These are phyloP conservation scores for Arabidopsis suecica DNA, from an alignment of 345 rosid species.

Conservation along the genomic window DNA sequence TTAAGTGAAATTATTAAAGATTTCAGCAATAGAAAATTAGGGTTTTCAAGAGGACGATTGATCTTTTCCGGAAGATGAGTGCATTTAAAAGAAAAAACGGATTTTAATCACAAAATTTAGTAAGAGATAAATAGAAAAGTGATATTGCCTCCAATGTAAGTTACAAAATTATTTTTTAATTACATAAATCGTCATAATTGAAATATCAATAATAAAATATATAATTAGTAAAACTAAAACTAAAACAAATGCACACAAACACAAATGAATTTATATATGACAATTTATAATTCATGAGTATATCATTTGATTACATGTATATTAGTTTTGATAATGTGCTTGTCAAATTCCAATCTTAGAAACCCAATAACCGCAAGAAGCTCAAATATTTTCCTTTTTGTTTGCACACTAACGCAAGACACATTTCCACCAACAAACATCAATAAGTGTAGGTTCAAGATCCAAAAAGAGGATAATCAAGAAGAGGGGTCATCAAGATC, in stretches of 20 bases:
- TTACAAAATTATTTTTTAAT: too few species aligned
- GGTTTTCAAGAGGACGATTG: neutral
- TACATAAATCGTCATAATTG: neutral
- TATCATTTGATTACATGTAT: neutral
- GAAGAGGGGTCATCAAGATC: constrained; percentile 32
- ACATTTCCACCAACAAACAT: constrained; percentile 38
- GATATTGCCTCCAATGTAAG: too few species aligned
- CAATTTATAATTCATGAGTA: neutral
- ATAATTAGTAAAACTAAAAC: neutral
- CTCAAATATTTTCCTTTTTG: neutral
- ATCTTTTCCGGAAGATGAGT: too few species aligned
- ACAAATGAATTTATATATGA: neutral
- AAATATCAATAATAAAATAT: neutral
- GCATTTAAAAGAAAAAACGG: too few species aligned
- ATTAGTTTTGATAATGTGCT: neutral
- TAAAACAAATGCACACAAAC: neutral
- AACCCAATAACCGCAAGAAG: neutral
- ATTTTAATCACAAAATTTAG: too few species aligned
- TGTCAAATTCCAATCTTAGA: constrained; percentile 7
- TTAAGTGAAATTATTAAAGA: neutral
- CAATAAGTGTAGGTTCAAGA: constrained; percentile 22
- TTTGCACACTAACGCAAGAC: constrained; percentile 10
- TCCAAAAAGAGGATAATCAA: constrained; percentile 21
- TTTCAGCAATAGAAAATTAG: neutral
- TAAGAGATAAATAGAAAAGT: too few species aligned